Evolutionary conservation across 1,284 basidiomycete genomes (phyloP), one percentile per base, ranked within the genome.

Genomic region (Austroboletus niveus): DNA sequence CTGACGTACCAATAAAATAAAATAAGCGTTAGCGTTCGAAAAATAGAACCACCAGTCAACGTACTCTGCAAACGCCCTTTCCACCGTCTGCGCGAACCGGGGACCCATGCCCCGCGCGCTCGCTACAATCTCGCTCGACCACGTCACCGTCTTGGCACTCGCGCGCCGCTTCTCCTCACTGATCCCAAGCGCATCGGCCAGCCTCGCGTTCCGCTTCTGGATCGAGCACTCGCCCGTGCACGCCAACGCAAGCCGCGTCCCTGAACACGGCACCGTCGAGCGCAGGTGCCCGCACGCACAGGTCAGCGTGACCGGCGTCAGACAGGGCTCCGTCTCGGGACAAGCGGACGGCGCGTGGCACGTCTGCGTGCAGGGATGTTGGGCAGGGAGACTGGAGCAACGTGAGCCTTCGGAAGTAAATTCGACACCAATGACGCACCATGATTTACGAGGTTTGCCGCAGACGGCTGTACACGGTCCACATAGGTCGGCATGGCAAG

Each of bases 101-200:
- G 65, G 72, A 71, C 53, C 65, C 24, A 59, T 30, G 7, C 12
- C 54, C 9, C 72, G 74, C 9, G 81, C 88, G 60, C 87, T 87
- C 2, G 65, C 66, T 1, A 80, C 65, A 30, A 94, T 60, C 40
- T 90, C 88, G 2, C 82, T 76, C 29, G 70, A 69, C 68, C 89
- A 94, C 4, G 73, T 77, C 12, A 79, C 77, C 1, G 52, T 57
- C 49, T 66, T 68, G 32, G 5, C 17, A 14, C 11, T 24, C 8
- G 68, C 47, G 51, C 69, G 54, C 52, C 68, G 73, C 56, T 56
- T 69, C 27, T 80, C 79, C 1, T 75, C 62, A 46, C 69, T 82
- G 62, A 97, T 94, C 0, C 92, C 92, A 7, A 98, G 71, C 0
- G 94, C 94, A 42, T 94, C 91, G 2, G 94, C 94, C 8, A 98